Base-by-base conservation (phyloP, 495 filamentous ascomycete genomes). In the Xylaria nigripes region DNA sequence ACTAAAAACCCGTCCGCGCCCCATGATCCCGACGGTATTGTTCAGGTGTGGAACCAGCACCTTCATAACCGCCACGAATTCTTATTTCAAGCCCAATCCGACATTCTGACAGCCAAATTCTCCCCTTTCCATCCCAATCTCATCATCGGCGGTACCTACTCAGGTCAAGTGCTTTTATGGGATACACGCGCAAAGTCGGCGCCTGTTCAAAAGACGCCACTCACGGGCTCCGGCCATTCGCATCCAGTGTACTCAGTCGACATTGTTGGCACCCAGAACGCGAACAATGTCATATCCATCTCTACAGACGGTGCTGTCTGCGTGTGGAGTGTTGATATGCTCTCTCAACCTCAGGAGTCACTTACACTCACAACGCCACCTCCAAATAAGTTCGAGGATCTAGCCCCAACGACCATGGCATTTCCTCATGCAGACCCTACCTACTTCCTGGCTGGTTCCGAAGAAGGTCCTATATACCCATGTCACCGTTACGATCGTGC, bases 291-390 rank as follows among this genome's bases (percentile, higher is more conserved):
- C 66, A 83, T 99, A 51, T 94, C 89, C 18, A 87, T 86, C 65
- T 96, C 90, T 3, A 99, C 94, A 0, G 94, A 99, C 63, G 94
- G 94, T 52, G 89, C 92, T 30, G 87, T 97, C 56, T 97, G 94
- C 70, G 86, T 88, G 43, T 99, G 94, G 94, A 87, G 86, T 16
- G 85, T 95, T 10, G 94, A 97, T 71, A 97, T 97, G 90, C 84
- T 99, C 30, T 86, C 89, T 1, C 86, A 94, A 62, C 94, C 94
- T 0, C 90, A 96, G 70, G 94, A 99, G 72, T 84, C 85, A 40
- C 80, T 99, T 32, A 86, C 91, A 50, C 80, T 99, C 19, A 81
- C 78, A 21, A 85, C 87, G 1, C 94, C 93, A n/a, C 82, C 83
- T 18, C 90, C 90, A 2, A 81, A 86, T 49, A 95, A 94, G 66